These are phyloP conservation scores for sweet orange (Citrus sinensis) DNA, from an alignment of 345 rosid genomes.

Conservation along the genomic window DNA sequence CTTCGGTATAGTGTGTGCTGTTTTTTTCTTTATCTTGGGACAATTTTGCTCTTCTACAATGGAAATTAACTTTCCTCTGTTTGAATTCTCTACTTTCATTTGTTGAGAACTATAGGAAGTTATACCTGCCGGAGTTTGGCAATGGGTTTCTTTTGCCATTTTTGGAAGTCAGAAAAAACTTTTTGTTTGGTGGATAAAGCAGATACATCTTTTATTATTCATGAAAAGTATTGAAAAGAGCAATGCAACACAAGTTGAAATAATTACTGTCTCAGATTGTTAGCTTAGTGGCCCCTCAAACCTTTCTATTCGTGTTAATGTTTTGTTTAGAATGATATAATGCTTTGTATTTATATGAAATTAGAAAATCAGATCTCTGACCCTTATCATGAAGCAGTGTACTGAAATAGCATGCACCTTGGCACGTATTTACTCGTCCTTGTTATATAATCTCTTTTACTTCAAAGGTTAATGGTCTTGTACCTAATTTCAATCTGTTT, in stretches of 20 bases:
- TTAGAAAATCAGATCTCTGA: neutral
- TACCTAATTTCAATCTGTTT: neutral
- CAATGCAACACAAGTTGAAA: neutral
- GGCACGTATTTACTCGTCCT: neutral
- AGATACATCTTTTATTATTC: neutral
- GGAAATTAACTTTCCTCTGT: neutral
- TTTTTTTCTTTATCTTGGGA: neutral
- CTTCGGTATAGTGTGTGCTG: neutral
- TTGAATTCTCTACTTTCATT: neutral
- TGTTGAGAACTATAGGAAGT: neutral
- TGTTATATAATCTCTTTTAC: neutral
- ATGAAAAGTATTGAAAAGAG: neutral
- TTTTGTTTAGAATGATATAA: neutral
- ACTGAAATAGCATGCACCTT: neutral
- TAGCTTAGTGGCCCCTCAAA: neutral
- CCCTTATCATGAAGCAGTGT: neutral
- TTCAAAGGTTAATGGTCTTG: neutral
- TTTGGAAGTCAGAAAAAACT: neutral
- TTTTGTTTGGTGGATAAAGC: neutral
- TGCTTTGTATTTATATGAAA: neutral
- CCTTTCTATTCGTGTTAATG: neutral
- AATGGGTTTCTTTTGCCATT: neutral
- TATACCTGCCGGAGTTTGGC: neutral
- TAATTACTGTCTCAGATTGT: neutral
- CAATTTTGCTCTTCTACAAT: neutral